Base-by-base conservation (phyloP, 768 basidiomycete genomes). In the Boletus bicolor region DNA sequence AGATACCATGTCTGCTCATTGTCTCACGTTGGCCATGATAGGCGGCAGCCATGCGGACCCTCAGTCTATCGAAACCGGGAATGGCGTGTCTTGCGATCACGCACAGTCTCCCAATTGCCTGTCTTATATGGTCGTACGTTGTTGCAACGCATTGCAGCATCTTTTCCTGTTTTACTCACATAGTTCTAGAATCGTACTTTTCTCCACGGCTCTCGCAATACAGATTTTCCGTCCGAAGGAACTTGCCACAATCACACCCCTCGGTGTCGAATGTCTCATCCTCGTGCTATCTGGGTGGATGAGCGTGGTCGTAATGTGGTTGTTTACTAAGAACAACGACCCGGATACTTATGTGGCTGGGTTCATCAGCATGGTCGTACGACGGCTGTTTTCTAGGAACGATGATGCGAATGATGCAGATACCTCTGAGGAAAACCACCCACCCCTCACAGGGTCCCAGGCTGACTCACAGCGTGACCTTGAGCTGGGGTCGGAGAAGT, bases 71-170 rank as follows among this genome's bases (percentile, higher is more conserved):
- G 6, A 36, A 42, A 28, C 28, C 28, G 7, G 62, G 57, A 4
- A 52, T 62, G 44, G 32, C 47, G 1, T 43, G 51, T 5, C 49
- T 63, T 38, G 53, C 62, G 6, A 60, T 64, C 34, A 58, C 53
- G 7, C 61, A 63, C 28, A 51, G 62, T 38, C 58, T 64, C 9
- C 62, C 62, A 0, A 41, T 53, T 4, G 57, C 62, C 5, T 50
- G 42, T 5, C 51, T 56, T n/a, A 35, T 55, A 36, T 64, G 61
- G 57, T 60, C 62, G 62, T 64, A 50, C 12, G 57, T 60, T 36
- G 10, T 38, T 11, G 42, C 5, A 1, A 11, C 28, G 12, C 24
- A 4, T 7, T 12, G 9, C n/a, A 3, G n/a, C 9, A 3, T 19
- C 19, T 5, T 19, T 38, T 10, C 49, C 17, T 6, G 12, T 11